Evolutionary conservation across 2,329 filamentous ascomycete genomes (phyloP), one percentile per base, ranked within the genome.

Genomic region (Aureobasidium musti): DNA sequence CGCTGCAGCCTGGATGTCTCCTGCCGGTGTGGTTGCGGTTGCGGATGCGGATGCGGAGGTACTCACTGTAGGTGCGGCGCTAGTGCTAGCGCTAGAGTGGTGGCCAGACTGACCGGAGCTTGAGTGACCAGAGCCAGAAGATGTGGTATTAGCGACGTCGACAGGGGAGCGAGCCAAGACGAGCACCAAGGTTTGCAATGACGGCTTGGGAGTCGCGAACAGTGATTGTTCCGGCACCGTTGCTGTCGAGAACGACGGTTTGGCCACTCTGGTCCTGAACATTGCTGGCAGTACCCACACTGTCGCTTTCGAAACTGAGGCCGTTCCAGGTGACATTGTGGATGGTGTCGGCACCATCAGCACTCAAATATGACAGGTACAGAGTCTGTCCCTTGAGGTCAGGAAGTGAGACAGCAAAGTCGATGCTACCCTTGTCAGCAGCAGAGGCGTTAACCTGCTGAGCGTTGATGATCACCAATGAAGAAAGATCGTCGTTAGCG

Each of bases 351-450:
- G 80, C 77, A 37, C 82, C 81, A 19, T 76, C 73, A 35, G 76
- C 79, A n/a, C 79, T 83, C 43, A 83, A 78, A 70, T 80, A 80
- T 4, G 81, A 78, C 23, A 84, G 74, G 69, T 78, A 79, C n/a
- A 83, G 73, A 17, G 77, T 74, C 70, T 81, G 75, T 63, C 80
- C 79, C 4, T 74, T 75, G 14, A 70, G 68, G 7, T 70, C 71
- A 7, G 78, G 75, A 10, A 83, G 73, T 65, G 79, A 75, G 53
- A 84, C 68, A 21, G 75, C 72, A 66, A 83, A 78, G 5, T 77
- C 79, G 50, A 81, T 74, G 71, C 72, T 77, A 45, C 67, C 70
- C 70, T 81, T 81, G 69, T 76, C 69, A 2, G 74, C 63, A 17
- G 72, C 69, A 2, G 80, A 78, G 1, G 74, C 70, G 69, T 82